phyloP scores from a whole-genome alignment of 805 yeast genomes.

The Hanseniaspora opuntiae region DNA sequence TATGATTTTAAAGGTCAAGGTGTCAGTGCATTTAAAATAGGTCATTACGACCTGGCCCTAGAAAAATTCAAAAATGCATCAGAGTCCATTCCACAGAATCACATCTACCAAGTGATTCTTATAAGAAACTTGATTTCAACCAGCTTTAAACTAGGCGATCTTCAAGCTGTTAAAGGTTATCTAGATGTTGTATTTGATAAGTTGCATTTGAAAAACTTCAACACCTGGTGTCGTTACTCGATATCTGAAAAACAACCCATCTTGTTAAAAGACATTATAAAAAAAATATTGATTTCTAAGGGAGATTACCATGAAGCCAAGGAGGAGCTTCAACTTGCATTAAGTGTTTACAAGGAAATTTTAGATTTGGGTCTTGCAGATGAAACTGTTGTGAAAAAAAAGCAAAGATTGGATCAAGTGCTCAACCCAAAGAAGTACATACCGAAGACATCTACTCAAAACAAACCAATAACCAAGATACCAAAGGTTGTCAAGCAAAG shows the following conservation, averaged over 20 bases:
- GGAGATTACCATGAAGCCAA: constrained; percentile 77
- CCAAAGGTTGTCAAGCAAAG: constrained; percentile 32
- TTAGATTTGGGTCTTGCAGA: constrained; percentile 56
- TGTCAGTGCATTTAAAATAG: constrained; percentile 53
- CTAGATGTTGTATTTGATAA: constrained; percentile 23
- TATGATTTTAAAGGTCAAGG: constrained; percentile 43
- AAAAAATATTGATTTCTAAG: constrained; percentile 50
- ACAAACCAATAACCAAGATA: constrained; percentile 30
- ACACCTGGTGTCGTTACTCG: constrained; percentile 37
- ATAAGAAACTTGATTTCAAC: constrained; percentile 65
- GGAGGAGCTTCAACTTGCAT: constrained; percentile 57
- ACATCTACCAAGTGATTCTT: constrained; percentile 53
- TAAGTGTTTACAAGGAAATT: constrained; percentile 45
- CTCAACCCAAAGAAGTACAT: constrained; percentile 35
- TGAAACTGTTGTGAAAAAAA: constrained; percentile 61
- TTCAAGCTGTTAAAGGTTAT: constrained; percentile 27
- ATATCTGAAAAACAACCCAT: constrained; percentile 16
- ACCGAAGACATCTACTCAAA: constrained; percentile 11
- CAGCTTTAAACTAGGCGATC: constrained; percentile 54
- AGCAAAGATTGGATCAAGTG: constrained; percentile 57
- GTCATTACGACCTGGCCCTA: constrained; percentile 63
- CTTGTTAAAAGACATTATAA: constrained; percentile 47
- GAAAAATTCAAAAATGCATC: constrained; percentile 44
- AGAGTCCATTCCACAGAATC: constrained; percentile 46
- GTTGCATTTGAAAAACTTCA: constrained; percentile 28